These are phyloP conservation scores for Dimocarpus longan DNA, from an alignment of 345 rosid species.

Conservation along the genomic window DNA sequence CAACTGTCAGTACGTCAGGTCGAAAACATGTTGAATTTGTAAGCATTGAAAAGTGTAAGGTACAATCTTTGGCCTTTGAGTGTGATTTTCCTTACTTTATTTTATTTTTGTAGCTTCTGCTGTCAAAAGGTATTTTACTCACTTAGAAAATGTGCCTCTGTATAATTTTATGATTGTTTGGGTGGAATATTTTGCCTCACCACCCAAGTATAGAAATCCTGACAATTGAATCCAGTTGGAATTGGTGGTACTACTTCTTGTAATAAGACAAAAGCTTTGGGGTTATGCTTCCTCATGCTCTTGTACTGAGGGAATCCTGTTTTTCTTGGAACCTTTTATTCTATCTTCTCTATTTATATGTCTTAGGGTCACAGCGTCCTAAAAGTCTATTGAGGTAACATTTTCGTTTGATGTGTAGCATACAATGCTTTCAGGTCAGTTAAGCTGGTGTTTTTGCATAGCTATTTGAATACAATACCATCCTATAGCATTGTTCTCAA, in stretches of 20 bases:
- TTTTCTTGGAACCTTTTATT: background rate
- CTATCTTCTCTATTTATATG: background rate
- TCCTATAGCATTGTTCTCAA: background rate
- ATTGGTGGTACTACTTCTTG: background rate
- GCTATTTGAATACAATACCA: slow-evolving; percentile 1
- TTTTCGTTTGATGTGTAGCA: background rate
- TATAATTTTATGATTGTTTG: too few relatives aligned
- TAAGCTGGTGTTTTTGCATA: slow-evolving; percentile 7
- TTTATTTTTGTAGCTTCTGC: background rate
- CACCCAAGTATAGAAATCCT: too few relatives aligned
- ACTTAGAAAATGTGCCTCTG: too few relatives aligned
- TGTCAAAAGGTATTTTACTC: too few relatives aligned
- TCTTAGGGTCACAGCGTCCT: background rate
- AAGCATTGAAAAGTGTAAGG: slow-evolving; percentile 94
- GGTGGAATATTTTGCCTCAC: too few relatives aligned
- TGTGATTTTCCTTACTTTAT: background rate
- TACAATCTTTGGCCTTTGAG: slow-evolving; percentile 22
- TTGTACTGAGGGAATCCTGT: background rate
- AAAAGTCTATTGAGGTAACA: background rate
- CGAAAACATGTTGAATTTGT: slow-evolving; percentile 94
- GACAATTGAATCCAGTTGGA: background rate
- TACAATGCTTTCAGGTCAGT: background rate
- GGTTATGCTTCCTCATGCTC: background rate
- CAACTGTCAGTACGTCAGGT: too few relatives aligned
- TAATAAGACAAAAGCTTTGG: background rate